These are phyloP conservation scores for Echinochloa phyllopogon DNA, from an alignment of 176 grass and related monocot species.

Conservation along the genomic window DNA sequence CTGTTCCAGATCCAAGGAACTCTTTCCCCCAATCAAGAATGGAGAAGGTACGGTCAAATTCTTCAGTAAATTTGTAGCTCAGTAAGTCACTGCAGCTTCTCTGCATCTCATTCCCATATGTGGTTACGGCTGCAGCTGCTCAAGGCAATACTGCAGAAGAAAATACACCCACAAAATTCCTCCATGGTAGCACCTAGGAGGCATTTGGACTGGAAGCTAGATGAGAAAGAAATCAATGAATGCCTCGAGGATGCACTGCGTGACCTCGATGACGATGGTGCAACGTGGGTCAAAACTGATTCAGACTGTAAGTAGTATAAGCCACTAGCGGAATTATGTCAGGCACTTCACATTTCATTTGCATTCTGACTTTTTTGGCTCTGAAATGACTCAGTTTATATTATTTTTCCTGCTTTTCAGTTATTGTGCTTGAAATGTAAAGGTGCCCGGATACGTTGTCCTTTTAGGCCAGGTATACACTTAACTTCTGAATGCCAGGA, in stretches of 20 bases:
- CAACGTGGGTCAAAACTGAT: slow-evolving; percentile 93
- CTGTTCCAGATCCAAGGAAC: slow-evolving; percentile 58
- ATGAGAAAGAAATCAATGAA: slow-evolving; percentile 51
- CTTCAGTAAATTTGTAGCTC: background rate
- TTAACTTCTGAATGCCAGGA: background rate
- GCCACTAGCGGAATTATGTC: background rate
- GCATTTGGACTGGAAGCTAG: slow-evolving; percentile 54
- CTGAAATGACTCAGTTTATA: slow-evolving; percentile 12
- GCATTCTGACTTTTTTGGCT: background rate
- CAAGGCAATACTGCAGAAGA: slow-evolving; percentile 81
- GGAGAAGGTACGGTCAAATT: slow-evolving; percentile 63
- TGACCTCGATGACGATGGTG: slow-evolving; percentile 54
- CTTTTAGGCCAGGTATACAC: slow-evolving; percentile 47
- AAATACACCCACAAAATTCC: slow-evolving; percentile 74
- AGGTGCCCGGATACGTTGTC: slow-evolving; percentile 42
- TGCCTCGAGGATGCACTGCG: slow-evolving; percentile 45
- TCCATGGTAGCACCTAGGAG: slow-evolving; percentile 41
- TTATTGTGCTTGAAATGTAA: slow-evolving; percentile 88
- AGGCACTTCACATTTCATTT: slow-evolving; percentile 28
- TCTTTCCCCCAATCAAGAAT: slow-evolving; percentile 78
- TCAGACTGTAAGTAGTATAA: slow-evolving; percentile 78
- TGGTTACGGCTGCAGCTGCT: slow-evolving; percentile 52
- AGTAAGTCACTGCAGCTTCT: background rate
- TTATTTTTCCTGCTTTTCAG: slow-evolving; percentile 47
- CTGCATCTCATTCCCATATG: slow-evolving; percentile 28